Evolutionary conservation across 1,284 basidiomycete species (phyloP), one percentile per base, ranked within the genome.

Genomic region (Apiotrichum sp.): DNA sequence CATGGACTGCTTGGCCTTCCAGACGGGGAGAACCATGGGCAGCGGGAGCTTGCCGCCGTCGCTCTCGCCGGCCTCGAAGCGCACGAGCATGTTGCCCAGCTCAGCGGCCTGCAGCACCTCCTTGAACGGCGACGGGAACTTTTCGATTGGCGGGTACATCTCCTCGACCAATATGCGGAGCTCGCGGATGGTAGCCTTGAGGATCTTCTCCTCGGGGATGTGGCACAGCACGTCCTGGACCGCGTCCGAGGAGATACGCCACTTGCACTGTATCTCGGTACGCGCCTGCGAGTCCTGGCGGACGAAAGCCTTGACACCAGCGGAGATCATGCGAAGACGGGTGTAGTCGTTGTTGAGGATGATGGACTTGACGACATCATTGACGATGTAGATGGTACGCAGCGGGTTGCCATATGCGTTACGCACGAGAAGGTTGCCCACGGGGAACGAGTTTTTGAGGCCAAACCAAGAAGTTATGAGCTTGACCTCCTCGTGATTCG

Each of bases 361-460:
- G 60, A 98, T 81, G 14, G 81, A 78, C 74, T 87, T 89, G 65
- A 93, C 87, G 60, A 88, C 79, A 65, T 86, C 83, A 65, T 95
- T 96, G 53, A 88, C 87, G 61, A 98, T 80, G 80, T 98, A 98
- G 50, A 98, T 80, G 6, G 89, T 88, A 43, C 93, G 86, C 29
- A 87, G 81, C 14, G 80, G 77, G 33, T 88, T 85, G 39, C 89
- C 90, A 34, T 79, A 82, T 1, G 88, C 85, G 73, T 95, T 97
- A 59, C 96, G 86, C 13, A 97, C 91, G 89, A 89, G 51, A 88
- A 79, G 72, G 88, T 91, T 62, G 49, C 67, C 59, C 31, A 53
- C 53, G 78, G 77, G 14, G 82, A 79, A 98, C 47, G 78, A 75
- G n/a, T 84, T 66, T 33, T 79, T 82, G 57, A 98, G 81, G 57